Evolutionary conservation across 495 filamentous ascomycete species (phyloP), one percentile per base, ranked within the genome.

Genomic region (Penicillium ochrochloron): DNA sequence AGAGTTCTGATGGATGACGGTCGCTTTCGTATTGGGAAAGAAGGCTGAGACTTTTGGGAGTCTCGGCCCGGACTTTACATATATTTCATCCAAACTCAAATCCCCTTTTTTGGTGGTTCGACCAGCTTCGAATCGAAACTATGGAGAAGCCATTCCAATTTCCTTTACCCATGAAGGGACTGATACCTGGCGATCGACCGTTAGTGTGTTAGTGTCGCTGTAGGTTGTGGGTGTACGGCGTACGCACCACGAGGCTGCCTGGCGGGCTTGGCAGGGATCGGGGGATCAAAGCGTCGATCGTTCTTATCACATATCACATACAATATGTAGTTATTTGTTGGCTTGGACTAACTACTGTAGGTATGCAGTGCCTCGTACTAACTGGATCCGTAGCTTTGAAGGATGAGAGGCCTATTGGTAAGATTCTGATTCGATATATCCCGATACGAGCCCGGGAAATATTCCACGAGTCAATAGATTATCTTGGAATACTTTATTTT

Each of bases 211-310:
- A 14, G 12, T 11, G 42, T 10, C 14, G 42, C 29, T 33, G 52
- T 31, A 31, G 52, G 31, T 4, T 27, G 25, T 29, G 50, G 59
- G 50, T 53, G 31, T 66, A 71, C 68, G 68, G 50, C 46, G 31
- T 66, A 71, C 71, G 68, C 60, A 73, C 59, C 37, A 37, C 56
- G 33, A 15, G 57, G 62, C 51, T 73, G 68, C 70, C 70, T 73
- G 58, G 64, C 58, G 50, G 61, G 66, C 69, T 72, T 69, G 69
- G 69, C 69, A 65, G 51, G 53, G 55, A 60, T 33, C 54, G 31
- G 54, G 59, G 58, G 42, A 42, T 59, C n/a, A 23, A 17, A 21
- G 46, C 23, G 56, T 58, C 56, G 59, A 53, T 53, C 44, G 2
- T 25, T 48, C 44, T 21, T 21, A 46, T 46, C 42, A 23, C 42